These are phyloP conservation scores for Colletotrichum spinosum DNA, from an alignment of 2,329 filamentous ascomycete genomes.

Conservation along the genomic window DNA sequence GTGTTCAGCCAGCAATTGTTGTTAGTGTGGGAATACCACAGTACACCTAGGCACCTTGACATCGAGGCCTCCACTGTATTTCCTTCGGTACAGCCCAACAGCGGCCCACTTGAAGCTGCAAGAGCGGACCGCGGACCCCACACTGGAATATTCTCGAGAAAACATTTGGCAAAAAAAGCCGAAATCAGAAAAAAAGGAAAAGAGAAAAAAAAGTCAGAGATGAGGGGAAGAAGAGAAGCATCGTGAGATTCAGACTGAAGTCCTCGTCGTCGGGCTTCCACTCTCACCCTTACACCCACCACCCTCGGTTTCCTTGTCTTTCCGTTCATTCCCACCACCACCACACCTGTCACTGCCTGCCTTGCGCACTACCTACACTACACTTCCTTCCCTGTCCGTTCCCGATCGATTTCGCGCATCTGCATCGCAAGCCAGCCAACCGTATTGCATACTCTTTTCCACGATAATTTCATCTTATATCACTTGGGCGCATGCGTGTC, in stretches of 20 bases:
- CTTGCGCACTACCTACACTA: neutral
- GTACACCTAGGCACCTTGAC: too few species aligned
- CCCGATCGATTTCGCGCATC: slow-evolving; percentile 33
- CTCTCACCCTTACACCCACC: neutral
- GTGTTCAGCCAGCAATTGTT: too few species aligned
- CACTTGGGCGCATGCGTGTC: too few species aligned
- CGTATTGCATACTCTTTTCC: slow-evolving; percentile 4
- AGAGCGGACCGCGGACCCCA: slow-evolving; percentile 1
- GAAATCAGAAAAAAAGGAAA: neutral
- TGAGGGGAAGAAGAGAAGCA: slow-evolving; percentile 1
- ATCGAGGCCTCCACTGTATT: too few species aligned
- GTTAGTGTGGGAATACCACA: too few species aligned
- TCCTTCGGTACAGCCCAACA: too few species aligned
- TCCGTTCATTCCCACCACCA: too few species aligned
- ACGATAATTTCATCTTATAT: neutral
- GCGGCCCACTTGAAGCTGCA: too few species aligned
- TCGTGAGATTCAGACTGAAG: slow-evolving; percentile 11
- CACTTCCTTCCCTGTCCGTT: slow-evolving; percentile 1
- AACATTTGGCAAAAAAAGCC: slow-evolving; percentile 11
- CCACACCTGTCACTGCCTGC: too few species aligned
- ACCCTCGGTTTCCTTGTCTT: neutral
- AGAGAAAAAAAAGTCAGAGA: neutral
- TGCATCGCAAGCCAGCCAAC: slow-evolving; percentile 15
- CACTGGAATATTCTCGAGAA: slow-evolving; percentile 36
- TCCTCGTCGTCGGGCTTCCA: neutral